These are phyloP conservation scores for Trichoderma hamatum DNA, from an alignment of 2,329 filamentous ascomycete genomes.

Conservation along the genomic window DNA sequence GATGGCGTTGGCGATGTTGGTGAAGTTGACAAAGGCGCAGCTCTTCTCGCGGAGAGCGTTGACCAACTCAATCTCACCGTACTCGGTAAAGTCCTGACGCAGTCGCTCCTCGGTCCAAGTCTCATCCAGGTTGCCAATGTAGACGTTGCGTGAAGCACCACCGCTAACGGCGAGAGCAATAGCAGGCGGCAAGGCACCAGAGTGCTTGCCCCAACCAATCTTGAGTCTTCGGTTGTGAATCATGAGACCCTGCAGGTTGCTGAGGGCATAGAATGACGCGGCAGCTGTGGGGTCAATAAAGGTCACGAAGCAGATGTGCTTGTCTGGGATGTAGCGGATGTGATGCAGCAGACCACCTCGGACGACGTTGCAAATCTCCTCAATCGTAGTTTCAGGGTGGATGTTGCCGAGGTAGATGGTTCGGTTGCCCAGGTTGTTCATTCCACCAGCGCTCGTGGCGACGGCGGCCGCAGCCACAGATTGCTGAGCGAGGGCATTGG, in stretches of 20 bases:
- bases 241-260: conserved; percentile 97
- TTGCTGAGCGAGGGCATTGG: conserved; percentile 93
- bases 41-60: conserved; percentile 98
- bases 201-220: conserved; percentile 99
- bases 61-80: conserved; percentile 95
- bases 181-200: conserved; percentile 89
- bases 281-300: conserved; percentile 98
- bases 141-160: conserved; percentile 96
- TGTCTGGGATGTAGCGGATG: conserved; percentile 98
- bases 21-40: conserved; percentile 99
- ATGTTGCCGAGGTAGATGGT: conserved; percentile 99
- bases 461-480: conserved; percentile 96
- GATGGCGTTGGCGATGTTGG: conserved; percentile 99
- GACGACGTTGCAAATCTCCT: conserved; percentile 99
- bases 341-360: conserved; percentile 94
- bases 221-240: conserved; percentile 98
- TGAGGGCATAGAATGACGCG: conserved; percentile 95
- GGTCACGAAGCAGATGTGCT: conserved; percentile 99
- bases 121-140: conserved; percentile 96
- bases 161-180: conserved; percentile 96
- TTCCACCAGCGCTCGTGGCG: conserved; percentile 92
- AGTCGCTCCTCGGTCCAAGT: conserved; percentile 96
- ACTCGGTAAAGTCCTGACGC: conserved; percentile 95
- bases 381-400: conserved; percentile 96
- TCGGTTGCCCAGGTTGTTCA: conserved; percentile 95